These are phyloP conservation scores for Austroboletus rostrupii DNA, from an alignment of 1,284 basidiomycete species.

Conservation along the genomic window DNA sequence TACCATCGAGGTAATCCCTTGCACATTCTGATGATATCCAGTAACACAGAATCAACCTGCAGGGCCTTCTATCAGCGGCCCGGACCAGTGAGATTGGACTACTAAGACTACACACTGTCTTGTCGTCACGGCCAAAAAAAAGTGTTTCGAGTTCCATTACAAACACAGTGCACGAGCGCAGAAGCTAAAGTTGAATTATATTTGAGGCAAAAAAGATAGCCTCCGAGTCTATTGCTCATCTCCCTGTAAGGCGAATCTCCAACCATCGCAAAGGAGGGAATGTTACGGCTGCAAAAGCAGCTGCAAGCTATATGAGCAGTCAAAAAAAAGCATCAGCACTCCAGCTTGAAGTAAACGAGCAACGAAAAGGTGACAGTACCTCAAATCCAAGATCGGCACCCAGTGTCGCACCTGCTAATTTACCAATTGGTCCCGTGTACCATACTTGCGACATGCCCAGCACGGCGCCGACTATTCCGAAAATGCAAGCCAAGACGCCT, in stretches of 20 bases:
- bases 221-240: conserved; percentile 22
- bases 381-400: conserved; percentile 61
- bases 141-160: no score
- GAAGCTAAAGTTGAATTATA: no score
- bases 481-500: conserved; percentile 46
- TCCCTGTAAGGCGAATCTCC: conserved; percentile 40
- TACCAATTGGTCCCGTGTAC: conserved; percentile 52
- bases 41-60: no score
- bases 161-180: no score
- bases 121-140: no score
- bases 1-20: no score
- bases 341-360: neutral
- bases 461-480: conserved; percentile 45
- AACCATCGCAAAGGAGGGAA: conserved; percentile 43
- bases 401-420: conserved; percentile 36
- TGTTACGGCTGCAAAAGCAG: conserved; percentile 38
- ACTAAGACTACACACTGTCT: no score
- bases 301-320: conserved; percentile 35
- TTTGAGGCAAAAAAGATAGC: neutral
- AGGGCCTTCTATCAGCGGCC: no score
- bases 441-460: conserved; percentile 48
- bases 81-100: no score
- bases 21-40: no score
- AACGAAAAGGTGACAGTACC: conserved; percentile 24
- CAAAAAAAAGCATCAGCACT: neutral